Conservation (phyloP, 352 stramenopile species). For the Albugo candida region DNA sequence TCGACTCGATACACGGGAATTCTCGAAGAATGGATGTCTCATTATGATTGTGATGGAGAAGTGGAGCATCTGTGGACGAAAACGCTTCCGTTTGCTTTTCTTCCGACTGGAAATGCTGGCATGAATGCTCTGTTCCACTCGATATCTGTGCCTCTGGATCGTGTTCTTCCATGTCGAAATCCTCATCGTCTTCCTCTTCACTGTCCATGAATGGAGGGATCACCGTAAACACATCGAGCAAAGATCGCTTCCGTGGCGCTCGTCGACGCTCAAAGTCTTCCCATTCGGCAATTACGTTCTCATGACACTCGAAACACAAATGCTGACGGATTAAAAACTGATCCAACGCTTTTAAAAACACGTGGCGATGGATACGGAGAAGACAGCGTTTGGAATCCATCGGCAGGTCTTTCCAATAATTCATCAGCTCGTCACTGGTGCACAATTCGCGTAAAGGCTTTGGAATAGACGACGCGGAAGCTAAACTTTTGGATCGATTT, state of each 20-base stretch:
- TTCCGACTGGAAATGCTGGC: too few species aligned
- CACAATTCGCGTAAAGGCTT: too few species aligned
- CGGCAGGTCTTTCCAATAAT: constrained; percentile 60
- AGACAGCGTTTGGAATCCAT: constrained; percentile 37
- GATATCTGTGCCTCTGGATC: too few species aligned
- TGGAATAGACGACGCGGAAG: too few species aligned
- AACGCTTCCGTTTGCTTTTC: neutral
- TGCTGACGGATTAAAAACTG: constrained; percentile 61
- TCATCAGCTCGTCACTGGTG: constrained; percentile 52
- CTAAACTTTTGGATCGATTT: too few species aligned
- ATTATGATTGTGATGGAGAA: neutral
- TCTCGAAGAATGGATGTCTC: neutral
- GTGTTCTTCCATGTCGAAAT: constrained; percentile 29
- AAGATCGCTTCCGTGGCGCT: constrained; percentile 26
- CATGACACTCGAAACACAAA: constrained; percentile 64
- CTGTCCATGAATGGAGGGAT: constrained; percentile 56
- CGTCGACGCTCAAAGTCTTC: constrained; percentile 52
- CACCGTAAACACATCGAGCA: constrained; percentile 58
- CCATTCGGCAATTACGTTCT: constrained; percentile 69
- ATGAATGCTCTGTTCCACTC: too few species aligned
- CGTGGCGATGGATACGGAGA: constrained; percentile 48
- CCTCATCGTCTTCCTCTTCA: constrained; percentile 38
- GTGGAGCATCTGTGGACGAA: neutral
- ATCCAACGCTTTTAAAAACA: constrained; percentile 44
- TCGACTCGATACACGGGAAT: too few species aligned